phyloP scores from a whole-genome alignment of 2,329 filamentous ascomycete species.

The Aplosporella prunicola region DNA sequence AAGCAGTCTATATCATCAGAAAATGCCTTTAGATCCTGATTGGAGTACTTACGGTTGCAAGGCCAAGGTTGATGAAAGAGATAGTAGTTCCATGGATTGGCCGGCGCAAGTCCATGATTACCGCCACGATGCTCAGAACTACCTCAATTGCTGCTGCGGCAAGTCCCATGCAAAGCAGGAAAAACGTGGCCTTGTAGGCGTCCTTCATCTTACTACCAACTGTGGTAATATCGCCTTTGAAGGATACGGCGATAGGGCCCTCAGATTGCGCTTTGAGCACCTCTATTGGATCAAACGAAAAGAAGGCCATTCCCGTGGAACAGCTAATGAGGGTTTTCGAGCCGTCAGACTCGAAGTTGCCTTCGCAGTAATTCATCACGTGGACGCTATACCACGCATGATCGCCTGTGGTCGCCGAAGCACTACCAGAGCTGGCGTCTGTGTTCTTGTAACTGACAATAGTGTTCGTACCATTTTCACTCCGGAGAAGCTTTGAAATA shows the following conservation, averaged over 20 bases:
- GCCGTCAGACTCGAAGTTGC: constrained; percentile 26
- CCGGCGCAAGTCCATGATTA: constrained; percentile 32
- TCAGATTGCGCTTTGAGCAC: constrained; percentile 37
- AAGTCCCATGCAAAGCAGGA: constrained; percentile 46
- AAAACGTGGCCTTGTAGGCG: constrained; percentile 33
- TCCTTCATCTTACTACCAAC: constrained; percentile 1
- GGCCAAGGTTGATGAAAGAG: constrained; percentile 36
- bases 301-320: constrained; percentile 40
- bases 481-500: constrained; percentile 40
- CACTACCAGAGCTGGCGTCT: constrained; percentile 21
- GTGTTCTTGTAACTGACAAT: constrained; percentile 16
- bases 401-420: constrained; percentile 40
- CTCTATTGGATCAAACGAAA: constrained; percentile 42
- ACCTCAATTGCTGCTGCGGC: constrained; percentile 26
- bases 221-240: constrained; percentile 13
- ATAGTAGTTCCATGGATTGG: constrained; percentile 32
- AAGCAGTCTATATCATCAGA: constrained; percentile 24
- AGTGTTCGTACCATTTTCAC: constrained; percentile 13
- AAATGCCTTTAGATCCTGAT: background rate
- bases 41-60: constrained; percentile 13
- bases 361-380: constrained; percentile 45
- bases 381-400: constrained; percentile 49
- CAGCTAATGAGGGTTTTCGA: constrained; percentile 40
- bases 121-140: constrained; percentile 36
- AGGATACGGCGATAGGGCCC: constrained; percentile 32